Conservation (phyloP, 257 asterid genomes). For the Solanum lignicaule region DNA sequence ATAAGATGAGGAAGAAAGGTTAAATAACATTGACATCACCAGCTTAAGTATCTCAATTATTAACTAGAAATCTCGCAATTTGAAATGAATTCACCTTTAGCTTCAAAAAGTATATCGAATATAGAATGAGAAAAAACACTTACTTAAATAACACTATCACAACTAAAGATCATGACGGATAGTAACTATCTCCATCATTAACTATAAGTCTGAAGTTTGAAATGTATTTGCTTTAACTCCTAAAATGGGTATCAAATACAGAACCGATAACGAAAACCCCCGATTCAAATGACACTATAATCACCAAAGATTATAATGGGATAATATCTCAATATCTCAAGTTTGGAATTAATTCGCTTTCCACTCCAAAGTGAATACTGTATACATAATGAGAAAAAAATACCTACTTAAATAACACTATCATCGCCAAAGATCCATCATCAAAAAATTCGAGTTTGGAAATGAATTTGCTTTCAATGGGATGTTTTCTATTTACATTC, state of each 20-base stretch:
- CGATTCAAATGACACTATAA: not conserved
- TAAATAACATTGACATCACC: not conserved
- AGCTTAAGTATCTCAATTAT: not conserved
- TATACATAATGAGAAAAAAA: not conserved
- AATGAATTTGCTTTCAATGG: not conserved
- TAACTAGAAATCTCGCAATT: not conserved
- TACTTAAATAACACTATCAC: not conserved
- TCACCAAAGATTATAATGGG: not conserved
- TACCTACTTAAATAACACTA: not conserved
- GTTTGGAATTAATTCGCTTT: not conserved
- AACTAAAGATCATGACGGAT: not conserved
- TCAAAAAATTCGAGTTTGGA: not conserved
- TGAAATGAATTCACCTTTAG: no score
- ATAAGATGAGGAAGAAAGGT: not conserved
- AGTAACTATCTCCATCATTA: not conserved
- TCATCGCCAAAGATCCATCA: not conserved
- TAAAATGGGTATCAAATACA: not conserved
- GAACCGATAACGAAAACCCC: rapidly evolving
- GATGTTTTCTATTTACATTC: not conserved
- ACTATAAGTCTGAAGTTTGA: not conserved
- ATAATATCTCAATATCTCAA: not conserved
- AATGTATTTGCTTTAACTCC: not conserved
- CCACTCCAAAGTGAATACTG: rapidly evolving
- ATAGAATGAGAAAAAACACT: not conserved
- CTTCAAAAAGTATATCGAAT: rapidly evolving